Evolutionary conservation across 1,284 basidiomycete genomes (phyloP).

Genomic region (Exobasidium cylindrosporum): DNA sequence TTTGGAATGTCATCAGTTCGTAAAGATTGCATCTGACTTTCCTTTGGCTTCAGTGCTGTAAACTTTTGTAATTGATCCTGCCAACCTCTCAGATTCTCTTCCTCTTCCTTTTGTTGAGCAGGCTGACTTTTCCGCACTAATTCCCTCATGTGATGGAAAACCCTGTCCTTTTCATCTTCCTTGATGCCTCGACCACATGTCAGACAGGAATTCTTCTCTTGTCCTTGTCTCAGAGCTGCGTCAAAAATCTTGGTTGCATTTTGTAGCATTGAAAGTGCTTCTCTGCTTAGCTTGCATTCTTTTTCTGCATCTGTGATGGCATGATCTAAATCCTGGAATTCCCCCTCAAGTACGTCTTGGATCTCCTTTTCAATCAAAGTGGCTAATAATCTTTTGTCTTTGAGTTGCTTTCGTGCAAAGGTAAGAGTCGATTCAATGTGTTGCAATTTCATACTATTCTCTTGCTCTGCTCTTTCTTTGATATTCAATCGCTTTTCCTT

Average conservation of each 20-base stretch:
- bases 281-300: slow-evolving; percentile 57
- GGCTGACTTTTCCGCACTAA: slow-evolving; percentile 43
- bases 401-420: slow-evolving; percentile 59
- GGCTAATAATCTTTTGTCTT: slow-evolving; percentile 59
- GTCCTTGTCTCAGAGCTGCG: slow-evolving; percentile 65
- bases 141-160: slow-evolving; percentile 50
- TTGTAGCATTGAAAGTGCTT: slow-evolving; percentile 51
- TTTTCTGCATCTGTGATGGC: slow-evolving; percentile 64
- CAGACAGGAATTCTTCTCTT: slow-evolving; percentile 68
- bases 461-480: slow-evolving; percentile 25
- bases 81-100: slow-evolving; percentile 62
- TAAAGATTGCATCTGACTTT: slow-evolving; percentile 29
- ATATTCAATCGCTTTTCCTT: slow-evolving; percentile 31
- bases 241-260: slow-evolving; percentile 63
- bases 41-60: slow-evolving; percentile 61
- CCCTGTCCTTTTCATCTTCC: slow-evolving; percentile 60
- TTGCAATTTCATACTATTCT: slow-evolving; percentile 30
- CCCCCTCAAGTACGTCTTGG: slow-evolving; percentile 56
- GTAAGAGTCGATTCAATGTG: slow-evolving; percentile 38
- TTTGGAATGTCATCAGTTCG: slow-evolving; percentile 46
- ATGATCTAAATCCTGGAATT: slow-evolving; percentile 59
- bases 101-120: slow-evolving; percentile 1
- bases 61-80: slow-evolving; percentile 64
- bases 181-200: slow-evolving; percentile 73
- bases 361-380: slow-evolving; percentile 64